phyloP scores from a whole-genome alignment of 2,329 filamentous ascomycete genomes.

The Colletotrichum viniferum region DNA sequence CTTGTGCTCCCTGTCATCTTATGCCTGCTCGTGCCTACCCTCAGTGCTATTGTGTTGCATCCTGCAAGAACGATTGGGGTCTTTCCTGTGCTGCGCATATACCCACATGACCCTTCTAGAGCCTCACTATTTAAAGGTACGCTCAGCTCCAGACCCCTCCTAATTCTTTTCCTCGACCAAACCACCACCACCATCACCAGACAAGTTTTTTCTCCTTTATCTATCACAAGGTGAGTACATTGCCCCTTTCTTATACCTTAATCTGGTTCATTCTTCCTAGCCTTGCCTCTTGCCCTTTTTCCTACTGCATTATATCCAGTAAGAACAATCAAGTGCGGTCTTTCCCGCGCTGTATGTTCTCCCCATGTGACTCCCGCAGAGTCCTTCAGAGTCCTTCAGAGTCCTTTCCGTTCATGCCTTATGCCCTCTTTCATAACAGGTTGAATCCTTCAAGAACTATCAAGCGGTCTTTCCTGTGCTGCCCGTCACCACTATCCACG shows the following conservation, averaged over 20 bases:
- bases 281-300: background rate
- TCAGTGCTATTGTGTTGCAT: background rate
- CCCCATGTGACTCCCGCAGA: background rate
- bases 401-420: background rate
- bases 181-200: background rate
- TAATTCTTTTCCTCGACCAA: background rate
- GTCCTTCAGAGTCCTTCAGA: too few species aligned
- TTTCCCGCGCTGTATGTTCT: background rate
- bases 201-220: background rate
- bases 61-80: background rate
- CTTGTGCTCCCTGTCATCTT: background rate
- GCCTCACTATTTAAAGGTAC: background rate
- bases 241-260: background rate
- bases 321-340: background rate
- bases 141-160: background rate
- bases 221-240: background rate
- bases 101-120: background rate
- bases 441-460: background rate
- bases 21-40: background rate
- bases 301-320: fast-evolving
- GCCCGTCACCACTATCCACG: too few species aligned
- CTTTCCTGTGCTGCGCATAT: background rate
- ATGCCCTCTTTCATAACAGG: background rate
- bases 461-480: background rate
- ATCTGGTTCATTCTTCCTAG: background rate